Percentiles rank a stretch among this genome's conserved stretches.
Conservation (phyloP, 2,329 filamentous ascomycete species). For the Ambrosiella xylebori region DNA sequence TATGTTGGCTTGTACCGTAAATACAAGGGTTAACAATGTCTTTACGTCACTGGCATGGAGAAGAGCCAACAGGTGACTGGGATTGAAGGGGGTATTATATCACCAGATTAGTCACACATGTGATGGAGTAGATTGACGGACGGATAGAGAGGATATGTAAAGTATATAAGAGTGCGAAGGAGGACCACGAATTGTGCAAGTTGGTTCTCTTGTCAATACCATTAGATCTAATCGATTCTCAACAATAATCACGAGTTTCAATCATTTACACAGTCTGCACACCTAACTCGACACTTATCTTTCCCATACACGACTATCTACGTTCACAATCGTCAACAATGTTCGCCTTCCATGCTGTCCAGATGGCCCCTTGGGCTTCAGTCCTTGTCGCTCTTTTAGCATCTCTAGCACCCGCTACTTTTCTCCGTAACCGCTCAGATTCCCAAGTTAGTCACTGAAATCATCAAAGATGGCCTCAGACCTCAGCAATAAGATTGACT, state of each 20-base stretch:
- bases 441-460: constrained; percentile 34
- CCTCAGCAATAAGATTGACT: constrained; percentile 43
- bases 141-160: not conserved
- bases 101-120: constrained; percentile 5
- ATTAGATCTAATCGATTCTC: not conserved
- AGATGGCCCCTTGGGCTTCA: constrained; percentile 26
- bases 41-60: not conserved
- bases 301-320: not conserved
- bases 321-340: constrained; percentile 2
- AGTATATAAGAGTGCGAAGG: not conserved
- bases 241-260: no score
- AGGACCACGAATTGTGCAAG: no score
- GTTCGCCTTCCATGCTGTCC: constrained; percentile 6
- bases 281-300: not conserved
- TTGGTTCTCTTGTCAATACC: not conserved
- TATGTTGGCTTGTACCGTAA: no score
- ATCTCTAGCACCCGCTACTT: constrained; percentile 31
- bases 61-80: not conserved
- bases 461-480: constrained; percentile 41
- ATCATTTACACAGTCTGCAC: not conserved
- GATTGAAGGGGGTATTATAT: not conserved
- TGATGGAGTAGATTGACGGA: not conserved
- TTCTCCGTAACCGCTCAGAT: constrained; percentile 31
- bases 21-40: not conserved
- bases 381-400: constrained; percentile 15